These are phyloP conservation scores for Anthoceros angustus DNA, from an alignment of 225 moss, liverwort and hornwort genomes.

Conservation along the genomic window DNA sequence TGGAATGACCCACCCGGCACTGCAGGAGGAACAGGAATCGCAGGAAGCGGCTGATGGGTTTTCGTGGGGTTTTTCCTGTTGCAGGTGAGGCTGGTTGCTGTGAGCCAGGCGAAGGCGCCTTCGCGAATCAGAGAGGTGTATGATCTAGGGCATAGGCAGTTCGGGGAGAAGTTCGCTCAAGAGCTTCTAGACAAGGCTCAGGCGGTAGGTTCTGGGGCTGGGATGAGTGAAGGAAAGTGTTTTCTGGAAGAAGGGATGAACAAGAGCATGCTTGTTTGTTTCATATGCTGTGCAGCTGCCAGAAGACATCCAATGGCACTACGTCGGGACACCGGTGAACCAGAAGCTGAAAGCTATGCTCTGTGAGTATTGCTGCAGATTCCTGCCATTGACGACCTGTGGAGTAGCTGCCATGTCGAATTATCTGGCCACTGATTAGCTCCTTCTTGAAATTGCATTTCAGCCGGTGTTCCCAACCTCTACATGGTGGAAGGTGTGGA, in stretches of 20 bases:
- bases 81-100: slow-evolving; percentile 44
- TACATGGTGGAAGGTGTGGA: slow-evolving; percentile 90
- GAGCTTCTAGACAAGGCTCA: slow-evolving; percentile 42
- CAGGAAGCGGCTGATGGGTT: not conserved
- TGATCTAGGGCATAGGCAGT: slow-evolving; percentile 33
- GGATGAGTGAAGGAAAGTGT: not conserved
- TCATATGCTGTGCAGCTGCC: slow-evolving; percentile 35
- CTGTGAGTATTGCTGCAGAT: slow-evolving; percentile 29
- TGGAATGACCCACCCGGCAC: not conserved
- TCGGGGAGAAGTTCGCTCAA: slow-evolving; percentile 45
- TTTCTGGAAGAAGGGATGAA: not conserved
- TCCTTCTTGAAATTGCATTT: slow-evolving; percentile 5
- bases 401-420: not conserved
- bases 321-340: slow-evolving; percentile 84
- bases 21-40: not conserved
- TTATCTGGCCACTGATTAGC: slow-evolving; percentile 5
- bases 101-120: slow-evolving; percentile 42
- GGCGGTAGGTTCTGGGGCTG: slow-evolving; percentile 13
- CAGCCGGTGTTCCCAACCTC: slow-evolving; percentile 73
- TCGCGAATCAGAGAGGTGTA: slow-evolving; percentile 31
- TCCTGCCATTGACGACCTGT: not conserved
- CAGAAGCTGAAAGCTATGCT: slow-evolving; percentile 80
- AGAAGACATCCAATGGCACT: slow-evolving; percentile 71
- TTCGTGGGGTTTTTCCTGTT: not conserved
- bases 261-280: not conserved